Evolutionary conservation across 2,329 filamentous ascomycete species (phyloP), one percentile per base, ranked within the genome.

Genomic region (Sclerotinia sclerotiorum): DNA sequence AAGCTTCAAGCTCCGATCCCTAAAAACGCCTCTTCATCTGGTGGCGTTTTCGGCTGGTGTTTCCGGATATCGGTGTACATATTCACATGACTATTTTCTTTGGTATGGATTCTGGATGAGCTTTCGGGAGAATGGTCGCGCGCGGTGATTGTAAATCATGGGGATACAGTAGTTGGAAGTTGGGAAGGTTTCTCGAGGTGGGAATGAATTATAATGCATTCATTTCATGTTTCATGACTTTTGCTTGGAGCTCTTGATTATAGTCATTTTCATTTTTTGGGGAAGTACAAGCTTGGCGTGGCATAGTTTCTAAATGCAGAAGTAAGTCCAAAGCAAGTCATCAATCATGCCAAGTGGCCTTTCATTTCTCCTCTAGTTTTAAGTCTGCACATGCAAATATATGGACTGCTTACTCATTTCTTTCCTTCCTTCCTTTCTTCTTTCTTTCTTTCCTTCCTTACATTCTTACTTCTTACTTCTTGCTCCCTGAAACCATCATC

Each of bases 21-120:
- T 39, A 49, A 39, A 19, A 49, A 51, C 10, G 60, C 29, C 46
- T 46, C 60, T 62, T 62, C 60, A 51, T 62, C 60, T 51, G n/a
- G 60, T 62, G 46, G 60, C 60, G 60, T 62, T 35, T 62, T 49
- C 46, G 60, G 60, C 60, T 39, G 19, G 6, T 15, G 51, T 46
- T 39, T 24, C n/a, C 58, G 58, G 44, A 35, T 49, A 48, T 61
- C 32, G 46, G 46, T 62, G 32, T 51, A 39, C 29, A 29, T 35
- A 32, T 21, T 51, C 58, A 39, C 46, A 48, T 35, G 29, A 51
- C n/a, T 51, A 39, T 51, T 51, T 51, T 51, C 27, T 29, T 62
- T 35, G 35, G 35, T 35, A 35, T 35, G 35, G 19, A 29, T 10
- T 39, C 17, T 21, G 21, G 27, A 42, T 61, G 17, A 29, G 6